Percentiles rank a stretch among this genome's conserved stretches.
Conservation (phyloP, 1,139 yeast species). For the Candida albicans region DNA sequence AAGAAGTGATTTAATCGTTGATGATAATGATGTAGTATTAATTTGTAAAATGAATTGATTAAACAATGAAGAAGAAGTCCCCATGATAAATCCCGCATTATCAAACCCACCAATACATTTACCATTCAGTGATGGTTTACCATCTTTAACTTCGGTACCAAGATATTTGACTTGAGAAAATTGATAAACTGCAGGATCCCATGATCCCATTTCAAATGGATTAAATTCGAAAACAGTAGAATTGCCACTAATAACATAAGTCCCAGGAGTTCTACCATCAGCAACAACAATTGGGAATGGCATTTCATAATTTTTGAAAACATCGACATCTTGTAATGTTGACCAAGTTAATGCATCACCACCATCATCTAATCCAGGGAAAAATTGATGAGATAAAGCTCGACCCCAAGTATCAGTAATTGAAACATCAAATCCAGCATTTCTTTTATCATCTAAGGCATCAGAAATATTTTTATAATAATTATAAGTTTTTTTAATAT, state of each 20-base stretch:
- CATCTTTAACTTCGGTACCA: conserved; percentile 67
- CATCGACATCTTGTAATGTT: conserved; percentile 51
- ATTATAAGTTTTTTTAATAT: conserved; percentile 53
- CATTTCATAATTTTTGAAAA: conserved; percentile 60
- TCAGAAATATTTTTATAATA: conserved; percentile 57
- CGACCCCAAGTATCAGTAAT: conserved; percentile 96
- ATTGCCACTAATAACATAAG: conserved; percentile 55
- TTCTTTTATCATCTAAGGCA: conserved; percentile 57
- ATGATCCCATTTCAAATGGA: conserved; percentile 84
- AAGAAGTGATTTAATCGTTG: conserved; percentile 45
- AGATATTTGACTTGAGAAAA: conserved; percentile 70
- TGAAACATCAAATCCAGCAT: conserved; percentile 77
- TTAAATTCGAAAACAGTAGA: conserved; percentile 78
- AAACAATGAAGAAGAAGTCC: conserved; percentile 80
- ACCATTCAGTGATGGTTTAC: conserved; percentile 47
- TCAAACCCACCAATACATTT: conserved; percentile 70
- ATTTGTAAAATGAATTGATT: conserved; percentile 70
- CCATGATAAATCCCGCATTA: conserved; percentile 81
- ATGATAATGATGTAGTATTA: conserved; percentile 56
- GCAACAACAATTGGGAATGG: conserved; percentile 85
- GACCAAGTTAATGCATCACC: conserved; percentile 71
- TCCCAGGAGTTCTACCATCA: conserved; percentile 74
- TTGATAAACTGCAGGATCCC: conserved; percentile 75
- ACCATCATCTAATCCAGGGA: conserved; percentile 51
- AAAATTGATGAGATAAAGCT: conserved; percentile 74